Evolutionary conservation across 2,329 filamentous ascomycete genomes (phyloP).

Genomic region (Colletotrichum sp.): DNA sequence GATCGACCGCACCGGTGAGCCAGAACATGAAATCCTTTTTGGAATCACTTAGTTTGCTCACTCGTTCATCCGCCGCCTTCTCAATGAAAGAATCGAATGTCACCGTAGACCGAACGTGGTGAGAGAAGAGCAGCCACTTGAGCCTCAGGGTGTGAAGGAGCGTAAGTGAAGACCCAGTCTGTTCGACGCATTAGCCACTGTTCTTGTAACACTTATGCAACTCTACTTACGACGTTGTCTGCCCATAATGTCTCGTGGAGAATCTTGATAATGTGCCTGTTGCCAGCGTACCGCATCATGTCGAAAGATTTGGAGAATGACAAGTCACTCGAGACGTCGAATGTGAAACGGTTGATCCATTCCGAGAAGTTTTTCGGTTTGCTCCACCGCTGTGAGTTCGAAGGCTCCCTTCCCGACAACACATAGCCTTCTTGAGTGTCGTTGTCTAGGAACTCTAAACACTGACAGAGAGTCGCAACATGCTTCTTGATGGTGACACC

Average conservation of each 20-base stretch:
- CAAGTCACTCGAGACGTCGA: slow-evolving; percentile 3
- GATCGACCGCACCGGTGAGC: slow-evolving; percentile 1
- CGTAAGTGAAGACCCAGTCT: neutral
- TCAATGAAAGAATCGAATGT: slow-evolving; percentile 3
- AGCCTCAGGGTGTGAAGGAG: neutral
- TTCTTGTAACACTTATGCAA: too few species aligned
- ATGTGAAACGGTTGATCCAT: slow-evolving; percentile 8
- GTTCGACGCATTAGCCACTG: neutral
- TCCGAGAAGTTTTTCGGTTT: neutral
- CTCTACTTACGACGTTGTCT: neutral
- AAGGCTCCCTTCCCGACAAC: neutral
- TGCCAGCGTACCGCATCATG: neutral
- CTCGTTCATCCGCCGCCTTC: neutral
- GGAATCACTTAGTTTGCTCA: neutral
- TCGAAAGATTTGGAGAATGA: slow-evolving; percentile 2
- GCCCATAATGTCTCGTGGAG: slow-evolving; percentile 5
- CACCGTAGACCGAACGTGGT: neutral
- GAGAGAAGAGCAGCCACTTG: neutral
- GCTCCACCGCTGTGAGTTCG: neutral
- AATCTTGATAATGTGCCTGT: neutral
- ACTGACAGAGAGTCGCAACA: neutral
- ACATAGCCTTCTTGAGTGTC: neutral
- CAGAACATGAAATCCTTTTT: slow-evolving; percentile 10
- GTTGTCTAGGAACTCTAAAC: neutral
- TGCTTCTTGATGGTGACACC: slow-evolving; percentile 8